A percentile compares a stretch with the other conserved stretches of the same genome.
These are phyloP conservation scores for Emmonsiellopsis sp. DNA, from an alignment of 2,329 filamentous ascomycete species.

Conservation along the genomic window DNA sequence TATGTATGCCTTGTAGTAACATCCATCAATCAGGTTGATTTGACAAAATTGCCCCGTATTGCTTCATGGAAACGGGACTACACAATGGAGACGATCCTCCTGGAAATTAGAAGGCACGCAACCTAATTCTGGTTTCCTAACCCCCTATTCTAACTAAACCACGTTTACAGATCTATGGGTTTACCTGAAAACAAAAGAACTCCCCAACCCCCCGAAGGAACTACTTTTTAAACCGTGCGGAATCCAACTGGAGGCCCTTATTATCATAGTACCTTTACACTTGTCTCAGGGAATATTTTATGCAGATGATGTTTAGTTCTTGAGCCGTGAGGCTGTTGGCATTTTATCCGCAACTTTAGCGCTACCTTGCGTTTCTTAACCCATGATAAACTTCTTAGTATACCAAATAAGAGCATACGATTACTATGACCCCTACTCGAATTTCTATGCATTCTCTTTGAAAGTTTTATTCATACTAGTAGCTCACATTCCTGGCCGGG, in stretches of 20 bases:
- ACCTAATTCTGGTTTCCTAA: constrained; percentile 8
- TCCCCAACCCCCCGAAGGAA: constrained; percentile 82
- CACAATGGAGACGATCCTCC: constrained; percentile 88
- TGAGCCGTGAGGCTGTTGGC: neutral
- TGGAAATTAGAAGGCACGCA: constrained; percentile 67
- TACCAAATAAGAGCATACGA: neutral
- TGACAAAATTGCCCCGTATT: constrained; percentile 72
- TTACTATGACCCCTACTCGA: neutral
- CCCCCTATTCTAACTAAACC: neutral
- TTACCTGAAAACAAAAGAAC: constrained; percentile 87
- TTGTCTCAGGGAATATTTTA: neutral
- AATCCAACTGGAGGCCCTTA: neutral
- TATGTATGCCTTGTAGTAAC: neutral
- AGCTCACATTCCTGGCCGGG: too few relatives aligned
- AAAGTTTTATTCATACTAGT: too few relatives aligned
- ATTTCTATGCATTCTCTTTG: too few relatives aligned
- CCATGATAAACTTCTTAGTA: neutral
- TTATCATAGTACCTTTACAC: neutral
- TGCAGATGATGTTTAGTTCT: constrained; percentile 21
- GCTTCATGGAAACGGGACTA: constrained; percentile 85
- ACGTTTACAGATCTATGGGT: constrained; percentile 72
- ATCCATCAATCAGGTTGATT: constrained; percentile 56
- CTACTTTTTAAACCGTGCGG: constrained; percentile 39
- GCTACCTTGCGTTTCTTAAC: neutral
- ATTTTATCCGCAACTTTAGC: neutral